Evolutionary conservation across 179 eudicot species (phyloP).

Genomic region (Silene noctiflora): DNA sequence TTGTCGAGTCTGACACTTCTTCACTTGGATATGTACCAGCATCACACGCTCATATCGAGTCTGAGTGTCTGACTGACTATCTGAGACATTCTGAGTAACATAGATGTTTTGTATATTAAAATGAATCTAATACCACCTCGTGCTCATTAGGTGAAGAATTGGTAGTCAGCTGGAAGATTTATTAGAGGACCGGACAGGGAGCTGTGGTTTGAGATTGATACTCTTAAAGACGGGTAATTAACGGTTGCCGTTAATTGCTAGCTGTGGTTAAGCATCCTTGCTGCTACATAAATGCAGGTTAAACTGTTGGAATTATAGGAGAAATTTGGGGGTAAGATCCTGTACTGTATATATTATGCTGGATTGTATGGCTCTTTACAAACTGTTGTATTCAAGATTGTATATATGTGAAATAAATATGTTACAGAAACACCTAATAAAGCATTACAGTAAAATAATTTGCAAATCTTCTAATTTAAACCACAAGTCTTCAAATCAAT

Average conservation of each 20-base stretch:
- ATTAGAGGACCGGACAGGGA: neutral
- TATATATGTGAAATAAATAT: neutral
- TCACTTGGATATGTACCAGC: too few relatives aligned
- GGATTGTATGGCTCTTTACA: slow-evolving; percentile 9
- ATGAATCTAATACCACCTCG: neutral
- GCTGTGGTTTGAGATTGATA: slow-evolving; percentile 5
- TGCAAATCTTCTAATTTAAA: neutral
- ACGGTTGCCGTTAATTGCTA: neutral
- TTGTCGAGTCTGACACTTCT: neutral
- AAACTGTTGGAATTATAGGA: neutral
- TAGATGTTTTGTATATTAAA: neutral
- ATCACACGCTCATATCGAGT: too few relatives aligned
- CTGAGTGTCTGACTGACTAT: too few relatives aligned
- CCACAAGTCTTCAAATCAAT: neutral
- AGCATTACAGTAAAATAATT: neutral
- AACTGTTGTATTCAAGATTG: slow-evolving; percentile 5
- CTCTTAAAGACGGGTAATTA: neutral
- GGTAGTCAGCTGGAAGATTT: slow-evolving; percentile 2
- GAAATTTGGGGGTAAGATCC: neutral
- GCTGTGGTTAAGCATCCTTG: neutral
- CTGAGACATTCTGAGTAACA: too few relatives aligned
- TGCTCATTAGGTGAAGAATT: neutral
- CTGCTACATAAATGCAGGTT: neutral
- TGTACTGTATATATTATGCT: slow-evolving; percentile 3
- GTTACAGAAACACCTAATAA: neutral